Conservation (phyloP, 805 yeast species). For the Candida rishiriensis region DNA sequence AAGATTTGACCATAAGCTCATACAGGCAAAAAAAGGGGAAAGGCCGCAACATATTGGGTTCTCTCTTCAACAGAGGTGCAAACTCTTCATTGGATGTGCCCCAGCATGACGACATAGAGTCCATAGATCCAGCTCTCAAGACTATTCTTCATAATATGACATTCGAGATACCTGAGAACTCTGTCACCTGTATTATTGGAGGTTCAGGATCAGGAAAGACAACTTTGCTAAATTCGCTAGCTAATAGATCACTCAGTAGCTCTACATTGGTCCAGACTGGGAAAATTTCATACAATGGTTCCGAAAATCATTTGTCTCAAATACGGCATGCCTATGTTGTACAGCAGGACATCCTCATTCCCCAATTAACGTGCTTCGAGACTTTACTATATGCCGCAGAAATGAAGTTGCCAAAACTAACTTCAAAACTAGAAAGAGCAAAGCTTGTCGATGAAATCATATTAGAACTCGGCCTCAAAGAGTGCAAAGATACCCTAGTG, state of each 20-base stretch:
- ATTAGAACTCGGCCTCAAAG: constrained; percentile 60
- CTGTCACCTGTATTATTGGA: constrained; percentile 77
- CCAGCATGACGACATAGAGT: constrained; percentile 15
- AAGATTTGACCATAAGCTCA: constrained; percentile 21
- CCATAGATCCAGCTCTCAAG: constrained; percentile 21
- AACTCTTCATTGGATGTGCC: background rate
- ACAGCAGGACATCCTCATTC: constrained; percentile 69
- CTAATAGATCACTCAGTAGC: constrained; percentile 39
- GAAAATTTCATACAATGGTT: constrained; percentile 37
- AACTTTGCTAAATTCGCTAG: constrained; percentile 63
- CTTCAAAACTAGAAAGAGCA: constrained; percentile 39
- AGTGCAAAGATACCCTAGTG: constrained; percentile 55
- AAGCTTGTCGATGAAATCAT: constrained; percentile 56
- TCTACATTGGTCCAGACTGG: constrained; percentile 36
- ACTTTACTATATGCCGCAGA: constrained; percentile 69
- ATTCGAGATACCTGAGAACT: constrained; percentile 54
- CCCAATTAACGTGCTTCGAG: constrained; percentile 70
- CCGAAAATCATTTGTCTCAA: constrained; percentile 17
- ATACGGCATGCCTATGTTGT: constrained; percentile 58
- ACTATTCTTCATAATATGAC: constrained; percentile 47
- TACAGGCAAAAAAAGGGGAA: background rate
- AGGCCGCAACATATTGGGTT: background rate
- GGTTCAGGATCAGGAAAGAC: constrained; percentile 90
- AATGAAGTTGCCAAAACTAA: constrained; percentile 50
- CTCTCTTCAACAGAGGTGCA: background rate